Percentiles rank a stretch among this genome's conserved stretches.
Conservation (phyloP, 129 eudicot genomes). For the Flaveria linearis region DNA sequence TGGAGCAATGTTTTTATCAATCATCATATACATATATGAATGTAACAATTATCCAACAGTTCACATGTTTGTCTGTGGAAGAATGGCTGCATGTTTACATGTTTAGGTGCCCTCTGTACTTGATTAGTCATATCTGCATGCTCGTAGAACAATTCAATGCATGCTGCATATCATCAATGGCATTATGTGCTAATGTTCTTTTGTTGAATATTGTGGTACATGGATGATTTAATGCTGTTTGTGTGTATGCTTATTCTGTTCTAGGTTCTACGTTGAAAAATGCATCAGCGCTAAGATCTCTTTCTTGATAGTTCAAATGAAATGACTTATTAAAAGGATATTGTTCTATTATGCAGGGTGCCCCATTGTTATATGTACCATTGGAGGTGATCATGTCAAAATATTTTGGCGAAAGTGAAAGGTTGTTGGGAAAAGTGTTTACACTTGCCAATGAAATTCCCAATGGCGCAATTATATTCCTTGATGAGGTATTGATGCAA, state of each 20-base stretch:
- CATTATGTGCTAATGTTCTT: background rate
- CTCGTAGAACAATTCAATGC: background rate
- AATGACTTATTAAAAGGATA: constrained; percentile 9
- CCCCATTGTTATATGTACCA: constrained; percentile 90
- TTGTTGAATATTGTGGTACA: background rate
- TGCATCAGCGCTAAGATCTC: background rate
- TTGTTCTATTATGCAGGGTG: constrained; percentile 56
- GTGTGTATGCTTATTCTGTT: background rate
- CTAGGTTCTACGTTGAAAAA: background rate
- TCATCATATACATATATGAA: background rate
- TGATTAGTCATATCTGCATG: background rate
- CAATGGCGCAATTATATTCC: constrained; percentile 84
- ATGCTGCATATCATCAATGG: background rate
- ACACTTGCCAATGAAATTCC: constrained; percentile 90
- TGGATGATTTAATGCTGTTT: no score
- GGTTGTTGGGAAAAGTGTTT: constrained; percentile 89
- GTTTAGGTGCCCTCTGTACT: background rate
- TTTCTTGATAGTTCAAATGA: background rate
- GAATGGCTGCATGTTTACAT: background rate
- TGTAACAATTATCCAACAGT: background rate
- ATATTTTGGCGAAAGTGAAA: constrained; percentile 96
- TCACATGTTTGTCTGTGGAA: background rate
- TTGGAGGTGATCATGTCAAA: constrained; percentile 94
- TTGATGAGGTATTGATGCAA: constrained; percentile 71
- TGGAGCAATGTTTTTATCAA: background rate